phyloP scores from a whole-genome alignment of 495 filamentous ascomycete genomes.

The Penicillium tannophilum region DNA sequence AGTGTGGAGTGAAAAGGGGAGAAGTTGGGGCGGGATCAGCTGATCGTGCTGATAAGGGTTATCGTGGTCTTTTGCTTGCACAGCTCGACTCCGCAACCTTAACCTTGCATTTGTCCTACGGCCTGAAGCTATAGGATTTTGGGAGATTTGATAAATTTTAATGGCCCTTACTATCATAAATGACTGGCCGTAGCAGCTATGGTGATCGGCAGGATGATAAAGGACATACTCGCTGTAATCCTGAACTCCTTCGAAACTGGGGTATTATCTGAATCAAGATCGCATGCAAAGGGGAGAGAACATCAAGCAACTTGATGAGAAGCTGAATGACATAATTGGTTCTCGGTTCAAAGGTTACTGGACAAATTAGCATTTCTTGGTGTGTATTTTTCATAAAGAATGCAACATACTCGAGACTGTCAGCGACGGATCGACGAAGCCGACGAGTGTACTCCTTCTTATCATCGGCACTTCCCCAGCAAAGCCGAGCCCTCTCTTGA shows the following conservation, averaged over 20 bases:
- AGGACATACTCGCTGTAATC: neutral
- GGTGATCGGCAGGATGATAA: neutral
- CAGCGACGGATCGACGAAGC: conserved; percentile 63
- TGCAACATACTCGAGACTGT: conserved; percentile 51
- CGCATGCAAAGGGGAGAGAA: neutral
- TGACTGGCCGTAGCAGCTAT: neutral
- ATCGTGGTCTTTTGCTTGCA: neutral
- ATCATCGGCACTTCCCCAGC: conserved; percentile 80
- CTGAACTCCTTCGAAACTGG: neutral
- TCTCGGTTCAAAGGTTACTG: neutral
- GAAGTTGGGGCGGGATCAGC: conserved; percentile 21
- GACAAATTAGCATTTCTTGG: neutral
- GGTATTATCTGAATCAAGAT: neutral
- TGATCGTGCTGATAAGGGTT: conserved; percentile 21
- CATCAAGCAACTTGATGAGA: neutral
- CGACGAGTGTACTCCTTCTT: conserved; percentile 82
- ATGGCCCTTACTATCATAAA: neutral
- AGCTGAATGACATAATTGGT: neutral
- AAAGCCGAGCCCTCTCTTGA: conserved; percentile 81
- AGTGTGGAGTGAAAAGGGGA: conserved; percentile 20
- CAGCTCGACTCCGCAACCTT: neutral
- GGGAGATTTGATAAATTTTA: neutral
- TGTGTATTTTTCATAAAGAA: neutral
- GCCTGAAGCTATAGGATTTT: neutral
- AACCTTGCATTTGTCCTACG: neutral